Base-by-base conservation (phyloP, 345 rosid genomes). In the Eucalyptus erythrocorys region DNA sequence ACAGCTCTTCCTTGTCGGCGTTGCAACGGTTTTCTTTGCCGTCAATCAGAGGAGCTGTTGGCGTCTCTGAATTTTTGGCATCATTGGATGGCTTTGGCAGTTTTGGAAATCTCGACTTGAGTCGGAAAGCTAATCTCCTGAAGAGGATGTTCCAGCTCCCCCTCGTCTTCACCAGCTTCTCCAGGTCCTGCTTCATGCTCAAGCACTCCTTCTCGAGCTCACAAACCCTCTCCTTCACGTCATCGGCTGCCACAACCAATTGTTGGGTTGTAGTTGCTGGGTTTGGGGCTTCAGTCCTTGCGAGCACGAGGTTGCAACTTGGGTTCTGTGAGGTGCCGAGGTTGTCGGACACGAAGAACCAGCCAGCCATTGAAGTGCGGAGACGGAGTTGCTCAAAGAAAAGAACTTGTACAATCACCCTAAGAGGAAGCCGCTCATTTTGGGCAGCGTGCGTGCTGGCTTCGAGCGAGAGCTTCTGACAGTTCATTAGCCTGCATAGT, bases 381-480 rank as follows among this genome's bases (percentile, higher is more conserved):
- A 97, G 99, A 87, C 97, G 90, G 82, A 97, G 94, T 90, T 97
- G 99, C 90, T 97, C 99, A 84, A 95, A 96, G 96, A 97, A 97
- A 86, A 96, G 86, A 87, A 96, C 96, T 94, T 97, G 99, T 86
- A 97, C 96, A 16, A 96, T 94, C 79, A 96, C 97, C 88, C 99
- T 90, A 13, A 97, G 93, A 1, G 99, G 99, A 81, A 97, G 92
- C 93, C 99, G 94, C 92, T 96, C 99, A 76, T 97, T 97, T 92
- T 96, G 98, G 12, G 99, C 95, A 48, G 99, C 99, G 87, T 97
- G 99, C 19, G 97, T 95, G 93, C 96, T 94, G 85, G 96, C 99
- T 90, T 97, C 99, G 30, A 97, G 64, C 34, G 99, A 96, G 26
- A 97, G 97, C 90, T 96, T 97, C 93, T 97, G 96, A 90, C 98